Conservation (phyloP, 495 filamentous ascomycete species). For the Annulohypoxylon nitens region DNA sequence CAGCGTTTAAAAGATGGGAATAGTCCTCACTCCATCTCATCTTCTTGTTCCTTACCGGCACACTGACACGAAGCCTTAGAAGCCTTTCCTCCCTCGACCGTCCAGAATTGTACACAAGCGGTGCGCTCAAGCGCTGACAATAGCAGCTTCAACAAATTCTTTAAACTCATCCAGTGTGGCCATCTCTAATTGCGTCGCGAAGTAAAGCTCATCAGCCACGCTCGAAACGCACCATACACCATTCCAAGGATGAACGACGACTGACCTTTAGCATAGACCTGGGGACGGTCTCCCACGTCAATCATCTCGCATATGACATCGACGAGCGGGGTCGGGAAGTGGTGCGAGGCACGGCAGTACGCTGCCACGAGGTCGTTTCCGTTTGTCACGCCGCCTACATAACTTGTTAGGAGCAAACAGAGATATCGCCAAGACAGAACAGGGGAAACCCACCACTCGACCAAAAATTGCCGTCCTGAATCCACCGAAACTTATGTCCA, state of each 20-base stretch:
- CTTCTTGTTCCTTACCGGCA: not conserved
- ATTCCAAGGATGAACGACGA: slow-evolving; percentile 48
- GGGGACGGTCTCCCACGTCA: slow-evolving; percentile 64
- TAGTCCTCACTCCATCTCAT: not conserved
- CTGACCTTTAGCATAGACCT: slow-evolving; percentile 58
- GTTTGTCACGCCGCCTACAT: slow-evolving; percentile 70
- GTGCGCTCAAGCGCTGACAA: not conserved
- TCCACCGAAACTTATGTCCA: slow-evolving; percentile 63
- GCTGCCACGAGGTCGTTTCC: slow-evolving; percentile 71
- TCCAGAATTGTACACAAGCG: not conserved
- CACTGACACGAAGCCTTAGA: not conserved
- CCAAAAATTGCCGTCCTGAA: slow-evolving; percentile 72
- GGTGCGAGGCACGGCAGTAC: slow-evolving; percentile 61
- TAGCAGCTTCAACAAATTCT: not conserved
- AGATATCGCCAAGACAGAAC: not conserved
- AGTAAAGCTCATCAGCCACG: slow-evolving; percentile 29
- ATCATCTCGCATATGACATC: slow-evolving; percentile 64
- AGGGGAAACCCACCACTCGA: slow-evolving; percentile 63
- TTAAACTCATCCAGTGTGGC: not conserved
- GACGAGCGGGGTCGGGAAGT: slow-evolving; percentile 61
- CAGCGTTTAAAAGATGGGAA: not conserved
- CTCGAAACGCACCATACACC: slow-evolving; percentile 39
- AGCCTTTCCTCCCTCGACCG: not conserved
- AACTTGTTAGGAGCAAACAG: too few relatives aligned
- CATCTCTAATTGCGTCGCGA: slow-evolving; percentile 21